Evolutionary conservation across 163 green algal genomes (phyloP).

Genomic region (Picocystis sp.): DNA sequence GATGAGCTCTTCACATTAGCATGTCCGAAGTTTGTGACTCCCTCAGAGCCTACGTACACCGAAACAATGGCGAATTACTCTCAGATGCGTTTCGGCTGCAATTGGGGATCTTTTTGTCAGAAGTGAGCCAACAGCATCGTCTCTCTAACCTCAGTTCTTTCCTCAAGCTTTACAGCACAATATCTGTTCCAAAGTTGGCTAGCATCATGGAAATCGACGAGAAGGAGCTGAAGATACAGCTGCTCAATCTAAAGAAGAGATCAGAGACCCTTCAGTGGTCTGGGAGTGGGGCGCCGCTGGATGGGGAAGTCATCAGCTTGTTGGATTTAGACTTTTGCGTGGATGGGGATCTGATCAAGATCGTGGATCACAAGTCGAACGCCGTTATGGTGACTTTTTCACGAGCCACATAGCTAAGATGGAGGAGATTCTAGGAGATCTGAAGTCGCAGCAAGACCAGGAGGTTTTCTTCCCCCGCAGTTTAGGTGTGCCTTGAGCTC

Average conservation of each 20-base stretch:
- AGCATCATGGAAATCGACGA: conserved; percentile 67
- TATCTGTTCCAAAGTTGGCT: conserved; percentile 72
- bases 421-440: conserved; percentile 34
- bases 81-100: conserved; percentile 65
- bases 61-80: conserved; percentile 1
- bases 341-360: conserved; percentile 14
- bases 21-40: conserved; percentile 93
- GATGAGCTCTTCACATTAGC: conserved; percentile 89
- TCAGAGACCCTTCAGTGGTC: conserved; percentile 12
- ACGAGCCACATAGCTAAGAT: conserved; percentile 15
- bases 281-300: conserved; percentile 21
- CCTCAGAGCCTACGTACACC: conserved; percentile 33
- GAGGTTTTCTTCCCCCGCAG: too few species aligned
- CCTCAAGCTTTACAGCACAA: conserved; percentile 84
- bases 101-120: conserved; percentile 66
- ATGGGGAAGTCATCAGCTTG: conserved; percentile 9
- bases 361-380: conserved; percentile 16
- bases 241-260: conserved; percentile 25
- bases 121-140: conserved; percentile 46
- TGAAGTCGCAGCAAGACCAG: conserved; percentile 5
- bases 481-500: too few species aligned
- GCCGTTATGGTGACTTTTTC: conserved; percentile 1
- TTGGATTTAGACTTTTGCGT: conserved; percentile 30
- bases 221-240: conserved; percentile 20
- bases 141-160: conserved; percentile 79